These are phyloP conservation scores for Sugiyamaella qingdaonensis DNA, from an alignment of 805 yeast species.

Conservation along the genomic window DNA sequence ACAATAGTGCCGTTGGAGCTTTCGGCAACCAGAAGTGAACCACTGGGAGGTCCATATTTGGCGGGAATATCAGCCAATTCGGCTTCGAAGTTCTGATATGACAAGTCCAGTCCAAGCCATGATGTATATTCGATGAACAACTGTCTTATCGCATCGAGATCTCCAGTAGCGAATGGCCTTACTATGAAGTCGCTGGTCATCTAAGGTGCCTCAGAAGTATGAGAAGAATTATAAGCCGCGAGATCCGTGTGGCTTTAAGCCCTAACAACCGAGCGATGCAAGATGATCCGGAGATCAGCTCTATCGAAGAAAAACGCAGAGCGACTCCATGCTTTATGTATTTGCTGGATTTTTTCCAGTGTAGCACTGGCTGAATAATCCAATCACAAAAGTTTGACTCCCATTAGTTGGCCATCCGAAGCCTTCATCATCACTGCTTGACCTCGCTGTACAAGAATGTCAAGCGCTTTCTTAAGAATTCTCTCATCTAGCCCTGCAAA, in stretches of 20 bases:
- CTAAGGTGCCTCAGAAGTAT: background rate
- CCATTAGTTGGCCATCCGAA: constrained; percentile 61
- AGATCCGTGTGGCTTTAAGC: no score
- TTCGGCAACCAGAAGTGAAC: background rate
- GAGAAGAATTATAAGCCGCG: no score
- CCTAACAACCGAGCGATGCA: no score
- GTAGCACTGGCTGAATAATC: no score
- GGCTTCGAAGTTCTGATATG: background rate
- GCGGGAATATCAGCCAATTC: background rate
- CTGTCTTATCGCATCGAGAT: background rate
- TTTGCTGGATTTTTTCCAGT: no score
- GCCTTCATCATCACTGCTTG: constrained; percentile 71
- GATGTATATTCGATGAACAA: background rate
- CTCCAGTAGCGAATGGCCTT: background rate
- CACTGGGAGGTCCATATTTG: background rate
- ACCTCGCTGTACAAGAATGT: constrained; percentile 58
- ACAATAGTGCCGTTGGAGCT: background rate
- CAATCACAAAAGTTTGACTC: constrained; percentile 52
- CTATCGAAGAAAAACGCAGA: no score
- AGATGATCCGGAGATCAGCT: no score
- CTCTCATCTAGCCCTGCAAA: constrained; percentile 59
- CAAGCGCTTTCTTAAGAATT: constrained; percentile 52
- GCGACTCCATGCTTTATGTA: no score
- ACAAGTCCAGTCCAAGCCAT: background rate
- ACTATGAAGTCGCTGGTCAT: background rate